Percentiles rank a stretch among this genome's conserved stretches.
Evolutionary conservation across 1,284 basidiomycete genomes (phyloP).

Genomic region (Tremellales sp.): DNA sequence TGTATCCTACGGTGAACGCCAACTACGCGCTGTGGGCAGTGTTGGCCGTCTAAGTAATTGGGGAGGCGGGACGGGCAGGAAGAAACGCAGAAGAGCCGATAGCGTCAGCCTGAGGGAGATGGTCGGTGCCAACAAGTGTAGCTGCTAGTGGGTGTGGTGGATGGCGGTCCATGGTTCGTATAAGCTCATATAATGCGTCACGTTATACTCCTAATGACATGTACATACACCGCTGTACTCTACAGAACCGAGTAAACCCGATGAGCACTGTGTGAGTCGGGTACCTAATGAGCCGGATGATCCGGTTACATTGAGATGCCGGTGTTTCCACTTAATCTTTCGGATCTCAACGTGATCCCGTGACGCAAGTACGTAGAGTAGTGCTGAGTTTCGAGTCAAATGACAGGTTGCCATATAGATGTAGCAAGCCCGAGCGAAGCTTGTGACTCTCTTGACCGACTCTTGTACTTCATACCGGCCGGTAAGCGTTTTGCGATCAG

Average conservation of each 20-base stretch:
- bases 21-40: conserved; percentile 70
- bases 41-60: conserved; percentile 28
- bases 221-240: too few species aligned
- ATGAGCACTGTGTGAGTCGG: too few species aligned
- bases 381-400: too few species aligned
- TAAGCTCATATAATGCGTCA: neutral
- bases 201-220: too few species aligned
- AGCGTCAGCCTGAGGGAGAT: conserved; percentile 42
- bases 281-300: neutral
- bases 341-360: too few species aligned
- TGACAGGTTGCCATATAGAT: too few species aligned
- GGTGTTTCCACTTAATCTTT: conserved; percentile 1
- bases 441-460: too few species aligned
- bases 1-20: conserved; percentile 92
- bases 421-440: too few species aligned
- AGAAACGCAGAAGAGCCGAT: conserved; percentile 25
- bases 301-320: neutral
- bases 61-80: conserved; percentile 20
- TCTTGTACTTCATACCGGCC: too few species aligned
- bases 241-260: neutral
- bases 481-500: too few species aligned
- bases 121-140: conserved; percentile 38
- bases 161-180: neutral
- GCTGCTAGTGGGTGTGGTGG: conserved; percentile 20
- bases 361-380: too few species aligned